phyloP scores from a whole-genome alignment of 768 basidiomycete species.

The Tubosaeta sp. region DNA sequence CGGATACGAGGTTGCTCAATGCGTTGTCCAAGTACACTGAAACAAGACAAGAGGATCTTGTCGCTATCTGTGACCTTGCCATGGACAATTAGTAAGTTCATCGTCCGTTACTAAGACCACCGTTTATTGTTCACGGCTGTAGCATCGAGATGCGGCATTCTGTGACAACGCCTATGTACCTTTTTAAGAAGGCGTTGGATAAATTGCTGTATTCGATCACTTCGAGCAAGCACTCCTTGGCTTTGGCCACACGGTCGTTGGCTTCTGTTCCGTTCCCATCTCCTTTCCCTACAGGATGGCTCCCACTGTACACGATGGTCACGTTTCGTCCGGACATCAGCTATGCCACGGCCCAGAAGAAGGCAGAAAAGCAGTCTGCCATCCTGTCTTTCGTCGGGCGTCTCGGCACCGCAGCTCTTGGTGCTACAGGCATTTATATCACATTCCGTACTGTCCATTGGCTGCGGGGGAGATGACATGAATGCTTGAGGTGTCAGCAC shows the following conservation, averaged over 20 bases:
- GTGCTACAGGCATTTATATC: slow-evolving; percentile 39
- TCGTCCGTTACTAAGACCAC: slow-evolving; percentile 24
- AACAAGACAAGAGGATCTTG: slow-evolving; percentile 80
- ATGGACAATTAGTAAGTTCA: slow-evolving; percentile 92
- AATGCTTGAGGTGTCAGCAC: slow-evolving; percentile 22
- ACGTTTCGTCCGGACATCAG: slow-evolving; percentile 95
- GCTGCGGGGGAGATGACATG: slow-evolving; percentile 19
- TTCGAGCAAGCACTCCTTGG: slow-evolving; percentile 43
- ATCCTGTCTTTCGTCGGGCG: slow-evolving; percentile 53
- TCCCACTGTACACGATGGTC: slow-evolving; percentile 95
- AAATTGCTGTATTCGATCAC: slow-evolving; percentile 64
- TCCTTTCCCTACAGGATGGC: slow-evolving; percentile 68
- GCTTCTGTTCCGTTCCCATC: slow-evolving; percentile 56
- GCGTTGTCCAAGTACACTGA: slow-evolving; percentile 79
- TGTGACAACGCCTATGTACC: slow-evolving; percentile 77
- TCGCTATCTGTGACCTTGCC: slow-evolving; percentile 88
- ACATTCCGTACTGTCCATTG: slow-evolving; percentile 17
- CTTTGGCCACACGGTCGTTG: slow-evolving; percentile 43
- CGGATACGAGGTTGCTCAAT: slow-evolving; percentile 55
- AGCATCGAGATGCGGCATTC: slow-evolving; percentile 95
- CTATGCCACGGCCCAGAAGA: slow-evolving; percentile 75
- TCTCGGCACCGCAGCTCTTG: slow-evolving; percentile 43
- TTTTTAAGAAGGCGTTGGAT: slow-evolving; percentile 77
- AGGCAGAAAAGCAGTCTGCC: slow-evolving; percentile 63
- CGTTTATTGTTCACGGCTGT: slow-evolving; percentile 22